Evolutionary conservation across 352 stramenopile genomes (phyloP).

Genomic region (Globisporangium camurandrum): DNA sequence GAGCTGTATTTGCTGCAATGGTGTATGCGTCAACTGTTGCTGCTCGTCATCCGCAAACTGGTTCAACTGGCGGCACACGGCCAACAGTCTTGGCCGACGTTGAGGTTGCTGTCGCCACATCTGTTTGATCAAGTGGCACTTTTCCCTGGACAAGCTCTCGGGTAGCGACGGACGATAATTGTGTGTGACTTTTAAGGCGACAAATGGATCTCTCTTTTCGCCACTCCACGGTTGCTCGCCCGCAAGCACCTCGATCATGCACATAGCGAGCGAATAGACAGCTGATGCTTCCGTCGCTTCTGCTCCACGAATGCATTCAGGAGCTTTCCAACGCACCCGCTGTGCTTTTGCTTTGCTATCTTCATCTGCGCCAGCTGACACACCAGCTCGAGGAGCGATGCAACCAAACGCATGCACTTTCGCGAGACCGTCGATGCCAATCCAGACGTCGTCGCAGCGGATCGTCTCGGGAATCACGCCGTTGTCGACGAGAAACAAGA

Average conservation of each 20-base stretch:
- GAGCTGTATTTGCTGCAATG: no score
- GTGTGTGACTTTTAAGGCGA: not conserved
- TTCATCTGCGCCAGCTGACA: not conserved
- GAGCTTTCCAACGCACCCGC: not conserved
- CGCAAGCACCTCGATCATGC: conserved; percentile 4
- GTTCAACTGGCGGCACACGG: not conserved
- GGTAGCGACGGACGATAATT: not conserved
- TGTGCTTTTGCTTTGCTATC: not conserved
- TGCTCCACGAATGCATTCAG: not conserved
- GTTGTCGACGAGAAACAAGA: conserved; percentile 21
- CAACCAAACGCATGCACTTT: conserved; percentile 3
- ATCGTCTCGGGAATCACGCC: not conserved
- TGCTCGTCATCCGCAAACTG: not conserved
- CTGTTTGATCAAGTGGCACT: not conserved
- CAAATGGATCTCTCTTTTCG: not conserved
- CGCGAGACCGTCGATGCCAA: not conserved
- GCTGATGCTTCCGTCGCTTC: not conserved
- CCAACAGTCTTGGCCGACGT: not conserved
- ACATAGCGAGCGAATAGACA: conserved; percentile 5
- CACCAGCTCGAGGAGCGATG: not conserved
- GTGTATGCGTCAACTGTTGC: no score
- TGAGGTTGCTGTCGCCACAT: no score
- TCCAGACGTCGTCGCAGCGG: conserved; percentile 2
- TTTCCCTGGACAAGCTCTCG: not conserved
- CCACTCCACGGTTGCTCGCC: not conserved